Percentiles rank a stretch among this genome's conserved stretches.
Conservation (phyloP, 129 eudicot genomes). For the Escallonia herrerae region DNA sequence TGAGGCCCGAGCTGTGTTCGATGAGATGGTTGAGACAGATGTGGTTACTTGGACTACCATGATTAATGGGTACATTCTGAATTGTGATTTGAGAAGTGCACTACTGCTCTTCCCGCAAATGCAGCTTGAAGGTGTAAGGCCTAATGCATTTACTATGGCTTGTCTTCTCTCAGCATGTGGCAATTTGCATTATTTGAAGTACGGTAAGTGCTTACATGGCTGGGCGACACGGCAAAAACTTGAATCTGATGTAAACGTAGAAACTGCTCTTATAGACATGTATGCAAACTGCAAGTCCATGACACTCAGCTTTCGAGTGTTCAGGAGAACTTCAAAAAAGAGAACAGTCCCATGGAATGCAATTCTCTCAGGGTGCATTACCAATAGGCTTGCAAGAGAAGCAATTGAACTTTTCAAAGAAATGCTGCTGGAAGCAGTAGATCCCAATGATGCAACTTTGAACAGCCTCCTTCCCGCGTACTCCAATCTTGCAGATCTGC, state of each 20-base stretch:
- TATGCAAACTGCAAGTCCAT: conserved; percentile 62
- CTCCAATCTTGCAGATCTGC: conserved; percentile 51
- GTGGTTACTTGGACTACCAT: conserved; percentile 87
- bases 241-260: conserved; percentile 56
- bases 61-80: conserved; percentile 54
- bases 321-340: conserved; percentile 46
- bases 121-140: conserved; percentile 57
- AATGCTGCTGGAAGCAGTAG: conserved; percentile 45
- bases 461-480: conserved; percentile 67
- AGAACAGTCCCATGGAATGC: conserved; percentile 71
- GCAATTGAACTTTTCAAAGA: conserved; percentile 51
- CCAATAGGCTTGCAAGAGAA: conserved; percentile 38
- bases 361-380: conserved; percentile 50
- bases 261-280: conserved; percentile 71
- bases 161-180: conserved; percentile 74
- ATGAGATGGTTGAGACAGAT: conserved; percentile 52
- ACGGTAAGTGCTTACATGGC: conserved; percentile 75
- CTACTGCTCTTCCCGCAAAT: conserved; percentile 41
- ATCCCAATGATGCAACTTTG: conserved; percentile 58
- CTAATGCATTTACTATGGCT: conserved; percentile 67
- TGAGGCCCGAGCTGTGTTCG: conserved; percentile 48
- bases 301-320: conserved; percentile 40
- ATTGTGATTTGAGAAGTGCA: conserved; percentile 38
- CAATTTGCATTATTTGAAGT: conserved; percentile 28
- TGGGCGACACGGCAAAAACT: conserved; percentile 60